Evolutionary conservation across 106 monocot species (phyloP).

Genomic region (Amphibolis antarctica): DNA sequence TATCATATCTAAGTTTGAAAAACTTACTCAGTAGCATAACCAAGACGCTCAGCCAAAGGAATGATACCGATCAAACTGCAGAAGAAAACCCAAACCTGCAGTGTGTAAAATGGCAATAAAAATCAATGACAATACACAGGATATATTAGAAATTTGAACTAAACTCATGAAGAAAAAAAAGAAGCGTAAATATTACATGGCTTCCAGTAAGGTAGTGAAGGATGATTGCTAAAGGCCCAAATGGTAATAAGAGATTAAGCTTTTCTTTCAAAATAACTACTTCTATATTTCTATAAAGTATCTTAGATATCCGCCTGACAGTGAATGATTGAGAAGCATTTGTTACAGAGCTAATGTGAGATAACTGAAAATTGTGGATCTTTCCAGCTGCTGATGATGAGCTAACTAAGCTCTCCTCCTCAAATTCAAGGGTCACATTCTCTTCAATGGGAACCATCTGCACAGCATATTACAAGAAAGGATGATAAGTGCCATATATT

Average conservation of each 20-base stretch:
- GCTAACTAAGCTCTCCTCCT: conserved; percentile 16
- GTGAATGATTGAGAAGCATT: conserved; percentile 33
- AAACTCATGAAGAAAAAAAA: neutral
- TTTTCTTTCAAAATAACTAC: conserved; percentile 73
- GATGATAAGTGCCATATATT: neutral
- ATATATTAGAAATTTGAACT: neutral
- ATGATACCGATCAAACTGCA: conserved; percentile 67
- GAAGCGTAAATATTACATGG: conserved; percentile 43
- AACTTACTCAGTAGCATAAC: conserved; percentile 92
- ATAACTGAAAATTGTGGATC: conserved; percentile 37
- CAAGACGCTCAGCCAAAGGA: conserved; percentile 82
- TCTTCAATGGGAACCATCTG: conserved; percentile 5
- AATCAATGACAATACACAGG: neutral
- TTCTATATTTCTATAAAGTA: conserved; percentile 44
- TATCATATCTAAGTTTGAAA: neutral
- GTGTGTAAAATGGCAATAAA: neutral
- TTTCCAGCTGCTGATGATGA: conserved; percentile 28
- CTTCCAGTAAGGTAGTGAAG: conserved; percentile 76
- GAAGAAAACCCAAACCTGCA: conserved; percentile 66
- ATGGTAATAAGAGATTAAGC: conserved; percentile 83
- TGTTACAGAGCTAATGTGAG: conserved; percentile 46
- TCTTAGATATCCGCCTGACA: conserved; percentile 15
- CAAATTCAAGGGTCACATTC: conserved; percentile 14
- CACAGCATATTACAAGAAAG: neutral
- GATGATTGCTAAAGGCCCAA: conserved; percentile 80